Conservation (phyloP, 78 protist species). For the Dictyostelium intermedium region DNA sequence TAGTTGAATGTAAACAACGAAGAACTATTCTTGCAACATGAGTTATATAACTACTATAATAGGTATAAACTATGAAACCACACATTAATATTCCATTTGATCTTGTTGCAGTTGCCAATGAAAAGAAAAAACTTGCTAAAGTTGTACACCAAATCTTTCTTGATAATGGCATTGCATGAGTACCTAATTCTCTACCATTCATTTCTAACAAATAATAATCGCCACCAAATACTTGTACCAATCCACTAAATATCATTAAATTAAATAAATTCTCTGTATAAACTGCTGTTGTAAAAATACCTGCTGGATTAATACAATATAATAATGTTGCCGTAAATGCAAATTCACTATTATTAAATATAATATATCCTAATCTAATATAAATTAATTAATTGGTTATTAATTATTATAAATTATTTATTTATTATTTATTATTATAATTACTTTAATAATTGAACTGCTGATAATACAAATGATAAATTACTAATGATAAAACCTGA, state of each 20-base stretch:
- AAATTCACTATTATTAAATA: slow-evolving; percentile 22
- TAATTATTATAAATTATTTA: neutral
- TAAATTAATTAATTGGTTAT: neutral
- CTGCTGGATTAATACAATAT: slow-evolving; percentile 69
- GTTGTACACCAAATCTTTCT: neutral
- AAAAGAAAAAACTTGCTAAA: slow-evolving; percentile 7
- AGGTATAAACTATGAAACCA: slow-evolving; percentile 60
- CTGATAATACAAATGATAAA: slow-evolving; percentile 42
- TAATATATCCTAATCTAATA: slow-evolving; percentile 44
- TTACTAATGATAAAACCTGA: slow-evolving; percentile 62
- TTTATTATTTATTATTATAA: neutral
- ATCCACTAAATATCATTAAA: slow-evolving; percentile 56
- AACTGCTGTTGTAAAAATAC: slow-evolving; percentile 45
- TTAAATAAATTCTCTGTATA: slow-evolving; percentile 65
- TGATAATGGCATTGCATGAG: slow-evolving; percentile 2
- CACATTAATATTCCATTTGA: slow-evolving; percentile 66
- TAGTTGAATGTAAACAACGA: neutral
- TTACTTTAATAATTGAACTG: slow-evolving; percentile 53
- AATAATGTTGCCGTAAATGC: slow-evolving; percentile 29
- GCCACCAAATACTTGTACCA: slow-evolving; percentile 27
- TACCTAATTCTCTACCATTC: neutral
- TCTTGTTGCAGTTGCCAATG: slow-evolving; percentile 48
- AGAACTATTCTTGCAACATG: neutral
- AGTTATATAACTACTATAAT: neutral
- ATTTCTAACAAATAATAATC: slow-evolving; percentile 10